Conservation (phyloP, 441 rosid species). For the Populus hybrid region DNA sequence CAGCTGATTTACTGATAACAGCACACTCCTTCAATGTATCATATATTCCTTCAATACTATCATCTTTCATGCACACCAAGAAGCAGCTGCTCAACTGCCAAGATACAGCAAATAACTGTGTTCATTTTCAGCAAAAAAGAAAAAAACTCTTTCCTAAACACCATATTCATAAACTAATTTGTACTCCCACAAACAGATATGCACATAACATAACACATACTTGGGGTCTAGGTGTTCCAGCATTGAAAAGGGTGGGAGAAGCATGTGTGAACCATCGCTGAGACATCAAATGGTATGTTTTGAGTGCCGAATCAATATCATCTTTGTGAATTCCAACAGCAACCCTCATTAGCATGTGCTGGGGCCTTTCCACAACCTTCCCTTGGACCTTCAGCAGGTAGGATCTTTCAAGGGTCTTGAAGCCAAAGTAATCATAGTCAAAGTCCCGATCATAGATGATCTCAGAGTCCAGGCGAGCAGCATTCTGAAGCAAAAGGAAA, state of each 20-base stretch:
- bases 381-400: constrained; percentile 82
- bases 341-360: constrained; percentile 96
- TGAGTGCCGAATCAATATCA: constrained; percentile 68
- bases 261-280: constrained; percentile 97
- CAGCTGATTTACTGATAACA: constrained; percentile 92
- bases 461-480: constrained; percentile 78
- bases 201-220: constrained; percentile 29
- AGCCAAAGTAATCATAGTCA: constrained; percentile 91
- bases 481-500: constrained; percentile 48
- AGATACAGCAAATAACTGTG: constrained; percentile 3
- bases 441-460: constrained; percentile 90
- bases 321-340: constrained; percentile 88
- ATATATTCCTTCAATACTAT: constrained; percentile 92
- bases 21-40: constrained; percentile 92
- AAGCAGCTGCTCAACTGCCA: constrained; percentile 89
- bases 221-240: constrained; percentile 89
- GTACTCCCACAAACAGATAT: neutral
- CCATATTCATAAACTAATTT: neutral
- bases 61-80: constrained; percentile 88
- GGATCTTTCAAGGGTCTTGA: constrained; percentile 89
- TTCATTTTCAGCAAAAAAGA: neutral
- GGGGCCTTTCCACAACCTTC: constrained; percentile 87
- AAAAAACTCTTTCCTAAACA: neutral
- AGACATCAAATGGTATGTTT: constrained; percentile 91
- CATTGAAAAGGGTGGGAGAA: constrained; percentile 90